Evolutionary conservation across 352 stramenopile genomes (phyloP).

Genomic region (Pythium plurisporium): DNA sequence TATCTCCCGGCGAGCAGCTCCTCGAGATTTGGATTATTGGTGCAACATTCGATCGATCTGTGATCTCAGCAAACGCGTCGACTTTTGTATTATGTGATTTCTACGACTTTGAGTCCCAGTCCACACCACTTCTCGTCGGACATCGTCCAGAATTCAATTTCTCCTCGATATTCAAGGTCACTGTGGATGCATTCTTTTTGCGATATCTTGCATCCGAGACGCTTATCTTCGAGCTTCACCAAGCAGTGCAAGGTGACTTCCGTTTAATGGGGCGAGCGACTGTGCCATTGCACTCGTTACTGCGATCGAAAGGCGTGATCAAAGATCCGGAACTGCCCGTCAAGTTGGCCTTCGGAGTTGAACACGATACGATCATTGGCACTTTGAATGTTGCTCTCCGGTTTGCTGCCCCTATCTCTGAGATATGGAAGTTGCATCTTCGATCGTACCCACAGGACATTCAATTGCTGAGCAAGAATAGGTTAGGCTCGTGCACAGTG

Average conservation of each 20-base stretch:
- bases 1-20: conserved; percentile 85
- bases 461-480: conserved; percentile 35
- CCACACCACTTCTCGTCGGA: conserved; percentile 83
- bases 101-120: conserved; percentile 93
- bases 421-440: conserved; percentile 90
- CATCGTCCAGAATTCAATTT: conserved; percentile 87
- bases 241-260: conserved; percentile 84
- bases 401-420: conserved; percentile 85
- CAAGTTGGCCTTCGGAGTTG: conserved; percentile 28
- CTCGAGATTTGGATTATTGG: conserved; percentile 87
- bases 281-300: conserved; percentile 64
- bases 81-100: conserved; percentile 93
- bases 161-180: conserved; percentile 89
- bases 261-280: conserved; percentile 70
- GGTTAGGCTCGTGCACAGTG: not conserved
- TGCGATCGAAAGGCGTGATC: conserved; percentile 76
- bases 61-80: conserved; percentile 64
- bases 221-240: conserved; percentile 87
- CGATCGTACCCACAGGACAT: conserved; percentile 85
- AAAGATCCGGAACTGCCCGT: conserved; percentile 48
- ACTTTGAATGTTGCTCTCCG: conserved; percentile 79
- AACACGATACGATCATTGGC: conserved; percentile 43
- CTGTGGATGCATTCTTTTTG: conserved; percentile 91
- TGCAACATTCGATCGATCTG: conserved; percentile 62
- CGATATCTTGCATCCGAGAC: conserved; percentile 86